Conservation (phyloP, 352 stramenopile species). For the Phytophthora lateralis region DNA sequence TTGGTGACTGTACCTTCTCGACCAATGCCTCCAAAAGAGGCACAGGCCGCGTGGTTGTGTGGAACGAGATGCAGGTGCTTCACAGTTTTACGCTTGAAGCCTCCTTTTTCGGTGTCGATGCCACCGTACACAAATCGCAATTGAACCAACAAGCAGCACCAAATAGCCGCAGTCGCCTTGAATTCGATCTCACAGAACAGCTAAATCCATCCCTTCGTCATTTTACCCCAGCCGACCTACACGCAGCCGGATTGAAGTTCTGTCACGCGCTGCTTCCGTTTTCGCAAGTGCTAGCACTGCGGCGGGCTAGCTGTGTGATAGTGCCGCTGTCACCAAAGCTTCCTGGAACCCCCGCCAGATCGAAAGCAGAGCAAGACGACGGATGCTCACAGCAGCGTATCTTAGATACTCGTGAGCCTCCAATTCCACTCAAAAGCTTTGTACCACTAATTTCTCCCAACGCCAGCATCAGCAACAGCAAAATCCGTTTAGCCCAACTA, state of each 20-base stretch:
- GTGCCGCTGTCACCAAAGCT: not conserved
- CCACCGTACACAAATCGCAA: conserved; percentile 13
- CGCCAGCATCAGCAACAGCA: conserved; percentile 19
- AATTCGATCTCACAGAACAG: conserved; percentile 19
- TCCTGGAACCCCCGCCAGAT: not conserved
- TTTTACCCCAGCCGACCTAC: conserved; percentile 65
- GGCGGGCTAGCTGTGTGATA: conserved; percentile 22
- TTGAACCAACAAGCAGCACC: conserved; percentile 10
- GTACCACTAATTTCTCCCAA: conserved; percentile 2
- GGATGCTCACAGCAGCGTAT: not conserved
- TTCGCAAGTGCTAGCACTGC: conserved; percentile 56
- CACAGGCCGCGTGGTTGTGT: conserved; percentile 71
- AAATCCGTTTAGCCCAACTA: conserved; percentile 31
- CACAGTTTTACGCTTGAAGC: conserved; percentile 84
- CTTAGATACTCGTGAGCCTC: conserved; percentile 4
- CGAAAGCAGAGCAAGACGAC: not conserved
- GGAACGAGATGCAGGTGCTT: conserved; percentile 63
- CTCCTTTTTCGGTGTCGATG: conserved; percentile 72
- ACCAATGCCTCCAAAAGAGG: conserved; percentile 61
- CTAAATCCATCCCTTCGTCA: conserved; percentile 28
- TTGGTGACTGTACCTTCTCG: conserved; percentile 76
- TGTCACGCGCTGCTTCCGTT: conserved; percentile 67
- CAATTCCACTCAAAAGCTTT: conserved; percentile 19
- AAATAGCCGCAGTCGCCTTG: conserved; percentile 15
- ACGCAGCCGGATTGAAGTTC: conserved; percentile 51